A percentile compares a stretch with the other conserved stretches of the same genome.
These are phyloP conservation scores for Exophiala mesophila DNA, from an alignment of 2,329 filamentous ascomycete species.

Conservation along the genomic window DNA sequence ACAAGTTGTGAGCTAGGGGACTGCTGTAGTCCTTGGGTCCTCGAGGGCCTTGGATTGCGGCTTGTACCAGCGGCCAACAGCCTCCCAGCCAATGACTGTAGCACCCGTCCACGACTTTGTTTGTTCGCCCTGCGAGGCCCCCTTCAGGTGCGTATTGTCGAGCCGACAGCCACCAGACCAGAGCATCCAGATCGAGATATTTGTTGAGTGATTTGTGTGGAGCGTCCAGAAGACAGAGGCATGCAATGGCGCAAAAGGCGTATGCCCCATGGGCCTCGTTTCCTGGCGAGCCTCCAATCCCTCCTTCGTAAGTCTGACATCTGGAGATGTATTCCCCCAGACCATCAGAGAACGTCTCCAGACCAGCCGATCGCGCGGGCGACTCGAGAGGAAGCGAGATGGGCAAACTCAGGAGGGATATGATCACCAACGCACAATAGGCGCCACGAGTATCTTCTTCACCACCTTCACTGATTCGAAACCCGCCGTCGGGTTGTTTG, in stretches of 20 bases:
- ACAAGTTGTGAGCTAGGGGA: slow-evolving; percentile 40
- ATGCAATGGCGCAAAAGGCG: slow-evolving; percentile 88
- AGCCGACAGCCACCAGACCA: slow-evolving; percentile 83
- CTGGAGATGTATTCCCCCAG: slow-evolving; percentile 74
- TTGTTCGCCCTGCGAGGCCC: slow-evolving; percentile 87
- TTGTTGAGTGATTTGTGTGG: slow-evolving; percentile 69
- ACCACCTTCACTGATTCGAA: slow-evolving; percentile 76
- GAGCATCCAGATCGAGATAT: slow-evolving; percentile 69
- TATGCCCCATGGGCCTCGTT: slow-evolving; percentile 95
- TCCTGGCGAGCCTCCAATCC: slow-evolving; percentile 78
- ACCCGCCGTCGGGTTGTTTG: slow-evolving; percentile 86
- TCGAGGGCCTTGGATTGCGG: slow-evolving; percentile 58
- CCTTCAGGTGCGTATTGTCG: slow-evolving; percentile 88
- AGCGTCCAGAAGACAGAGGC: slow-evolving; percentile 76
- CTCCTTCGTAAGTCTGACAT: slow-evolving; percentile 84
- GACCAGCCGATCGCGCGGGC: slow-evolving; percentile 57
- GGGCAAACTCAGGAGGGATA: slow-evolving; percentile 78
- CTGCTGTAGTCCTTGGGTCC: slow-evolving; percentile 16
- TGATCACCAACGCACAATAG: slow-evolving; percentile 82
- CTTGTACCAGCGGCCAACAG: slow-evolving; percentile 88
- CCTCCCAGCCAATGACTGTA: slow-evolving; percentile 97
- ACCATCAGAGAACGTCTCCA: slow-evolving; percentile 63
- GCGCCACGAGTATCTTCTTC: slow-evolving; percentile 92
- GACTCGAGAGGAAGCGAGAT: slow-evolving; percentile 70
- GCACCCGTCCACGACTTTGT: slow-evolving; percentile 96